phyloP scores from a whole-genome alignment of 345 rosid species.

The Citrus medica region DNA sequence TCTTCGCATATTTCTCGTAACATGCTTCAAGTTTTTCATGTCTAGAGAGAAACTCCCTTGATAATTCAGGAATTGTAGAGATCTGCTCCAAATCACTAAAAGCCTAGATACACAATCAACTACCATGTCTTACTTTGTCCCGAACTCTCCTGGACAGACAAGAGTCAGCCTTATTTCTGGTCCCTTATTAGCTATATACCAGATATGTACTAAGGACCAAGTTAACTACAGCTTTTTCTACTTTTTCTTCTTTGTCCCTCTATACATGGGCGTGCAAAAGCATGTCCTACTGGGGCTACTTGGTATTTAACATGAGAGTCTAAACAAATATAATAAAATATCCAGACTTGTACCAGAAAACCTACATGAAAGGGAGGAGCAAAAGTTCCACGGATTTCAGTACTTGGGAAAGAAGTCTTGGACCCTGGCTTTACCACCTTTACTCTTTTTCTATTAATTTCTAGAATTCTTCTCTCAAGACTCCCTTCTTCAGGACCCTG shows the following conservation, averaged over 20 bases:
- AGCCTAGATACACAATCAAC: background rate
- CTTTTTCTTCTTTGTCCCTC: background rate
- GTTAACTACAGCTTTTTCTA: background rate
- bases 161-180: background rate
- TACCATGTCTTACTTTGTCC: background rate
- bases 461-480: conserved; percentile 88
- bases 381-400: conserved; percentile 92
- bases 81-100: background rate
- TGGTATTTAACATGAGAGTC: background rate
- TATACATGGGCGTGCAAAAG: background rate
- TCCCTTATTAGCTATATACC: background rate
- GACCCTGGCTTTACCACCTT: conserved; percentile 97
- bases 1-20: background rate
- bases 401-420: conserved; percentile 78
- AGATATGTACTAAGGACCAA: background rate
- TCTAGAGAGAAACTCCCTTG: background rate
- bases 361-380: conserved; percentile 96
- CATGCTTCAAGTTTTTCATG: background rate
- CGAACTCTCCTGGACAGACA: background rate
- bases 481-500: conserved; percentile 73
- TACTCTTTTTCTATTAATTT: conserved; percentile 78
- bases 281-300: background rate
- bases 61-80: background rate
- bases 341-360: conserved; percentile 6
- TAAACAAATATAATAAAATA: background rate